These are phyloP conservation scores for Apiospora hydei DNA, from an alignment of 2,329 filamentous ascomycete genomes.

Conservation along the genomic window DNA sequence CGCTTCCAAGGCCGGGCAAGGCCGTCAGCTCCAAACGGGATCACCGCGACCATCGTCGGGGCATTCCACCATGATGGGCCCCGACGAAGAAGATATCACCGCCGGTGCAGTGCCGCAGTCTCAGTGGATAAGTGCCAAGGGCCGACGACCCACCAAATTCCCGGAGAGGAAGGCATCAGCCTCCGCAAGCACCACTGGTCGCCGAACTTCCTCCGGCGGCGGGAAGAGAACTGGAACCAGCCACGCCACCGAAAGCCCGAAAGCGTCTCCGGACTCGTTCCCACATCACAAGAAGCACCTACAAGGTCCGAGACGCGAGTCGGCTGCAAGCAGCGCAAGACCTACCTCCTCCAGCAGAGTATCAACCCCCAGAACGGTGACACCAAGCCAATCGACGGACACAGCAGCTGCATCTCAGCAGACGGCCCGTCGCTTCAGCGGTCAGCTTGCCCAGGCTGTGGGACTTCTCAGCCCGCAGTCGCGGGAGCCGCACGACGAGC, in stretches of 20 bases:
- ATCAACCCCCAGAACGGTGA: background rate
- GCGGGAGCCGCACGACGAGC: background rate
- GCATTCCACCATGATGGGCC: background rate
- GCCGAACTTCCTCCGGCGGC: background rate
- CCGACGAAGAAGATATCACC: constrained; percentile 14
- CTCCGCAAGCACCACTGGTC: too few relatives aligned
- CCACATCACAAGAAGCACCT: background rate
- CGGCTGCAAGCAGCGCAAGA: background rate
- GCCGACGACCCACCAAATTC: constrained; percentile 21
- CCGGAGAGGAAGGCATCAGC: background rate
- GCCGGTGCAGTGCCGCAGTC: background rate
- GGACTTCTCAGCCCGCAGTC: background rate
- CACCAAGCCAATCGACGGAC: background rate
- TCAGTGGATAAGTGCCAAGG: constrained; percentile 27
- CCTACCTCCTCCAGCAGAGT: background rate
- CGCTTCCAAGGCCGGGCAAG: background rate
- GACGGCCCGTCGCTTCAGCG: background rate
- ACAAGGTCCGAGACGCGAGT: background rate
- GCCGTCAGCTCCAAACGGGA: background rate
- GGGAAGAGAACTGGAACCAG: background rate
- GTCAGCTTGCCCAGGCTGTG: background rate
- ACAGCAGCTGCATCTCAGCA: background rate
- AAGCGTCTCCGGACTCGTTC: background rate
- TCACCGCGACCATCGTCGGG: background rate
- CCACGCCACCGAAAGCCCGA: background rate